Base-by-base conservation (phyloP, 2,329 filamentous ascomycete genomes). In the Hymenoscyphus repandus region DNA sequence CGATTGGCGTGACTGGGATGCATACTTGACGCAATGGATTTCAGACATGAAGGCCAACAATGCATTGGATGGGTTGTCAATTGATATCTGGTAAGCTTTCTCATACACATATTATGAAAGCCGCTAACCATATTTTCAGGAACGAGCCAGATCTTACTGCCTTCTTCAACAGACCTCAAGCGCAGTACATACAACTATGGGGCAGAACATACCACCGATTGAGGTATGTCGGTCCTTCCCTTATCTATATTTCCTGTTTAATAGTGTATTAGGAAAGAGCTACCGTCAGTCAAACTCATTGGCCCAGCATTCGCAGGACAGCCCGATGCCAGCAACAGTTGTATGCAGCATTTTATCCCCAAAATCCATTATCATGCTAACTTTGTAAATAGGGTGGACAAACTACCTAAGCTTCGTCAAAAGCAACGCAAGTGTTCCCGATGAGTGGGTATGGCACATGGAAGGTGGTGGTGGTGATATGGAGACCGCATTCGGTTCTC, bases 101-200 rank as follows among this genome's bases (percentile, higher is more conserved):
- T 17, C 34, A 5, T 27, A 27, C 7, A 4, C 22, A 27, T 4
- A 27, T 27, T 27, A 27, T 7, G 22, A 7, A 7, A 27, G 4
- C 22, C 22, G 11, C 34, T 37, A 17, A 37, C 34, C 11, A 13
- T 37, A 3, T 13, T 13, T 3, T 37, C 10, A 37, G 34, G 75
- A 78, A 79, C 48, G 76, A 79, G 58, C 73, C 76, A 0, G 75
- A 78, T 48, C 12, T 59, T 27, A 42, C 56, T 13, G 41, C 6
- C 4, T 59, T 56, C 31, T 76, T 74, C 65, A 70, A 69, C 62
- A 47, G 50, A 7, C 64, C 56, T 1, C 66, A 67, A 55, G 32
- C 60, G 5, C 73, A 75, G 51, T 75, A 64, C 47, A 51, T 74
- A 3, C 58, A 72, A 31, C 60, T 71, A 39, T 74, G 68, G 59